phyloP scores from a whole-genome alignment of 257 asterid genomes.

The Nicotiana knightiana region DNA sequence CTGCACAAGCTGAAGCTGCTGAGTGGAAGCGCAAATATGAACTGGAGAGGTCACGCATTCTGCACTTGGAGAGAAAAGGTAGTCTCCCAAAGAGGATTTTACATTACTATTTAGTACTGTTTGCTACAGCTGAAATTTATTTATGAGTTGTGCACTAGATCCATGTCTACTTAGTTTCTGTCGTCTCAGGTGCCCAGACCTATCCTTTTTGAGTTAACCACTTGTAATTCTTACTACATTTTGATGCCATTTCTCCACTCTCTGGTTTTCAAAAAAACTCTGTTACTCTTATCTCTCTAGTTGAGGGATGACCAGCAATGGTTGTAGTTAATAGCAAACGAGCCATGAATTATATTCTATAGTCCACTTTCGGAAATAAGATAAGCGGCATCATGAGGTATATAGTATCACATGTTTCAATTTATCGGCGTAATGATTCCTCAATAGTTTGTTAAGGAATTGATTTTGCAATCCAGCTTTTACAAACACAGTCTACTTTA shows the following conservation, averaged over 20 bases:
- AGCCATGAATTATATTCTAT: background rate
- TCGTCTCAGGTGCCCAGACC: background rate
- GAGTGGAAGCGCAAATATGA: constrained; percentile 95
- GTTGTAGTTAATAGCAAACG: background rate
- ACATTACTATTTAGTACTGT: background rate
- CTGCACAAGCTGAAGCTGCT: constrained; percentile 93
- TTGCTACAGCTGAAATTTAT: background rate
- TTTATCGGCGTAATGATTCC: background rate
- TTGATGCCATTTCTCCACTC: background rate
- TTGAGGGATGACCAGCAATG: background rate
- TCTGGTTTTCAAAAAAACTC: background rate
- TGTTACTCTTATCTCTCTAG: background rate
- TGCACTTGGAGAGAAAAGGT: constrained; percentile 65
- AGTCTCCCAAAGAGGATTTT: constrained; percentile 2
- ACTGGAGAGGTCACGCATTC: constrained; percentile 58
- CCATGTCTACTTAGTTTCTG: background rate
- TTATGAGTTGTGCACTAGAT: background rate
- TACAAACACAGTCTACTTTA: background rate
- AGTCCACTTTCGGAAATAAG: background rate
- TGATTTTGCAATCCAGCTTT: background rate
- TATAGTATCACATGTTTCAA: background rate
- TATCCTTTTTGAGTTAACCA: background rate
- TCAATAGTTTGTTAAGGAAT: background rate
- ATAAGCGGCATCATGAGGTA: background rate
- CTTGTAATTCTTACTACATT: background rate